Evolutionary conservation across 306 rosid genomes (phyloP).

Genomic region (Medicago arabica): DNA sequence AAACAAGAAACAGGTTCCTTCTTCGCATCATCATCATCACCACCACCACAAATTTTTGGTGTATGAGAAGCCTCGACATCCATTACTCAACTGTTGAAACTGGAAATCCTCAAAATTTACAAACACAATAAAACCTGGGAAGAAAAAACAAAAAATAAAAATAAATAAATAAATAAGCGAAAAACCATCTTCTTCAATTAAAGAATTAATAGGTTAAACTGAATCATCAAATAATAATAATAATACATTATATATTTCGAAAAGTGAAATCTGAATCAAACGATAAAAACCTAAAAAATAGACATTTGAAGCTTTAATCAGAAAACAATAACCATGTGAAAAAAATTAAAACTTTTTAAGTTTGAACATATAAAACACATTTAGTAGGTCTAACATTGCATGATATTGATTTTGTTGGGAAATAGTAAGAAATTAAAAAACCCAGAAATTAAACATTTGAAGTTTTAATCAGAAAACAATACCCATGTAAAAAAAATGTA

Average conservation of each 20-base stretch:
- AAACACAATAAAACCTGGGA: background rate
- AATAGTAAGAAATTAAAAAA: too few relatives aligned
- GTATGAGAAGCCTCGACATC: conserved; percentile 27
- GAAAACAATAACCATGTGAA: background rate
- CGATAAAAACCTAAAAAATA: too few relatives aligned
- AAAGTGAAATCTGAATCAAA: background rate
- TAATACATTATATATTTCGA: background rate
- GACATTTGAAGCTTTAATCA: too few relatives aligned
- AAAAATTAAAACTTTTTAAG: background rate
- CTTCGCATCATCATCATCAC: conserved; percentile 8
- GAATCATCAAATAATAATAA: background rate
- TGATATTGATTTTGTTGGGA: background rate
- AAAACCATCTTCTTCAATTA: background rate
- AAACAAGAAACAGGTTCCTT: background rate
- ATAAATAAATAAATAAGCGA: background rate
- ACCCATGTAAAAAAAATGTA: too few relatives aligned
- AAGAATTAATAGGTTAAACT: background rate
- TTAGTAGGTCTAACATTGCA: background rate
- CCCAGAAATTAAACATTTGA: too few relatives aligned
- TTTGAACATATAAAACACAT: background rate
- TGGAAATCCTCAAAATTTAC: background rate
- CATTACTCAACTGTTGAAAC: background rate
- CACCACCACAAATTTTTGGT: background rate
- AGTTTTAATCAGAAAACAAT: too few relatives aligned
- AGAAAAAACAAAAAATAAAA: background rate